phyloP scores from a whole-genome alignment of 495 filamentous ascomycete genomes.

The Aspergillus sparsus region DNA sequence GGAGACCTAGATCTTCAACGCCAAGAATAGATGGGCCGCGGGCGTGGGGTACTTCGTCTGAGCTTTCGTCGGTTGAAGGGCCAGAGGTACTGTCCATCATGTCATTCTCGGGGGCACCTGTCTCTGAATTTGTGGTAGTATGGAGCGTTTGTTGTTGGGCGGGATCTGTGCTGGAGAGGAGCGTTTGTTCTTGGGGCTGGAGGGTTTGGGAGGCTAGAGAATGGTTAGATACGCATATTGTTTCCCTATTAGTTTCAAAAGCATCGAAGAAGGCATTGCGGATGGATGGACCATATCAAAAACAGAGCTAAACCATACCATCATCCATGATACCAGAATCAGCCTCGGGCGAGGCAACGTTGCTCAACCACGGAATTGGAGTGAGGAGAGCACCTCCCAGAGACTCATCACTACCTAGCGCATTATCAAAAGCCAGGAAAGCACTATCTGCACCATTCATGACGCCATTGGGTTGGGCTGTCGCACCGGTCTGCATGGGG shows the following conservation, averaged over 20 bases:
- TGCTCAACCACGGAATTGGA: conserved; percentile 84
- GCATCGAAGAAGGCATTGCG: background rate
- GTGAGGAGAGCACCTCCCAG: conserved; percentile 90
- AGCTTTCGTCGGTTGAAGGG: conserved; percentile 31
- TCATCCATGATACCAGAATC: conserved; percentile 27
- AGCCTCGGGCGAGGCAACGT: conserved; percentile 36
- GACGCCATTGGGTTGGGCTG: conserved; percentile 48
- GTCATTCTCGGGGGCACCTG: conserved; percentile 35
- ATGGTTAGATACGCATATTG: background rate
- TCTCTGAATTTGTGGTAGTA: conserved; percentile 23
- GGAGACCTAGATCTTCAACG: conserved; percentile 82
- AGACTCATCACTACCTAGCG: conserved; percentile 78
- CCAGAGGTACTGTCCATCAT: conserved; percentile 23
- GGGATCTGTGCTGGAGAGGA: conserved; percentile 12
- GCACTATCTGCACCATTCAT: conserved; percentile 37
- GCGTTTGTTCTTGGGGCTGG: conserved; percentile 31
- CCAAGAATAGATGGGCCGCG: conserved; percentile 81
- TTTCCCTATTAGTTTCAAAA: background rate
- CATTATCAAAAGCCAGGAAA: conserved; percentile 34
- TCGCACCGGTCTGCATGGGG: conserved; percentile 56
- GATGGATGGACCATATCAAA: too few relatives aligned
- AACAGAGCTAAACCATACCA: conserved; percentile 1
- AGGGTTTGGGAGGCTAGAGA: background rate
- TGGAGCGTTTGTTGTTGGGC: conserved; percentile 7
- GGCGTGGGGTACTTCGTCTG: conserved; percentile 71